phyloP scores from a whole-genome alignment of 2,329 filamentous ascomycete species.

The Epichloe elymi region DNA sequence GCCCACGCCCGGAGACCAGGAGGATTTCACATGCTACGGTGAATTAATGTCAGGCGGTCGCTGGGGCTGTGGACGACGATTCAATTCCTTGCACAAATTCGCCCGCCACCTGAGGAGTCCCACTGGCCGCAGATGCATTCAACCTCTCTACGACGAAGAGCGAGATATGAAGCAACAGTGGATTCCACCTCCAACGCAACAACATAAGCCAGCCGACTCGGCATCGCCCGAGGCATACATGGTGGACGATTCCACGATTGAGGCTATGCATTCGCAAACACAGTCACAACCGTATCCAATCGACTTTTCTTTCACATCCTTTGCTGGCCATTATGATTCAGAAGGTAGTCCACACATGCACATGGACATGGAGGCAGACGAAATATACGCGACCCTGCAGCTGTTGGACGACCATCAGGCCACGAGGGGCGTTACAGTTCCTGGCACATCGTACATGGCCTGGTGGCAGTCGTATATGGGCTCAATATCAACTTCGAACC shows the following conservation, averaged over 20 bases:
- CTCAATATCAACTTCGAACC: neutral
- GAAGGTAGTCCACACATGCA: neutral
- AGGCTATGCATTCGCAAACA: neutral
- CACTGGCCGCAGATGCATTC: conserved; percentile 3
- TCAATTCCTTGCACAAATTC: neutral
- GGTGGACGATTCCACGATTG: neutral
- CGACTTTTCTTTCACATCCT: neutral
- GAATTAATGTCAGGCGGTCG: neutral
- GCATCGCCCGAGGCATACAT: neutral
- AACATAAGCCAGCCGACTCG: neutral
- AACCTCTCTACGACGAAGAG: conserved; percentile 4
- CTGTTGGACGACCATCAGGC: neutral
- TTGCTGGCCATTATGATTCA: neutral
- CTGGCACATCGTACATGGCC: conserved; percentile 2
- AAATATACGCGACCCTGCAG: neutral
- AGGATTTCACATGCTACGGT: neutral
- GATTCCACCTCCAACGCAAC: neutral
- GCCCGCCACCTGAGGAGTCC: conserved; percentile 1
- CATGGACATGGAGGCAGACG: neutral
- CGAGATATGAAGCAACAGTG: neutral
- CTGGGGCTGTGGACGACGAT: conserved; percentile 4
- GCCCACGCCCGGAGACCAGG: neutral
- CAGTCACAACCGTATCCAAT: neutral
- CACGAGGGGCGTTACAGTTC: neutral
- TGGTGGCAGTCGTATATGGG: conserved; percentile 6